Evolutionary conservation across 371 early-diverging fungal species (phyloP).

Genomic region (Vairimorpha necatrix): DNA sequence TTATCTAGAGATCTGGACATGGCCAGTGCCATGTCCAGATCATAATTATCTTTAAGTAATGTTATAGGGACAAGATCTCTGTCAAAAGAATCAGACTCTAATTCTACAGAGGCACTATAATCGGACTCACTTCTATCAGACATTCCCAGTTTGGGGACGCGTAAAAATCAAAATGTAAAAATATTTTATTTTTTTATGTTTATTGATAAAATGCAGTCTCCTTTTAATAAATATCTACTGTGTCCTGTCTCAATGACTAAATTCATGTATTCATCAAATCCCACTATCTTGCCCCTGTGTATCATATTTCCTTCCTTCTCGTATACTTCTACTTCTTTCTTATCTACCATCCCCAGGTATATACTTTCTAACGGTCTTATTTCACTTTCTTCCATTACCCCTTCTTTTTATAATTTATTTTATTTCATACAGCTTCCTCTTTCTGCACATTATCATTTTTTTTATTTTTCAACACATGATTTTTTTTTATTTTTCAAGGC

Average conservation of each 20-base stretch:
- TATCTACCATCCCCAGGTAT: constrained; percentile 7
- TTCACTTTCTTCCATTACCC: background rate
- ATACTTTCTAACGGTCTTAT: constrained; percentile 39
- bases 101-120: background rate
- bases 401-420: too few relatives aligned
- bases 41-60: background rate
- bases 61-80: background rate
- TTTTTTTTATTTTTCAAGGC: too few relatives aligned
- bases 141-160: too few relatives aligned
- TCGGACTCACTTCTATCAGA: too few relatives aligned
- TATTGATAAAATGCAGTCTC: constrained; percentile 40
- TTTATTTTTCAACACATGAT: too few relatives aligned
- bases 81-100: constrained; percentile 2
- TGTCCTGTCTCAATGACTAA: constrained; percentile 24
- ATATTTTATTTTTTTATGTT: constrained; percentile 3
- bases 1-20: background rate
- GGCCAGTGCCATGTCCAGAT: background rate
- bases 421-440: too few relatives aligned
- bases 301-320: constrained; percentile 5
- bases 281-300: constrained; percentile 37
- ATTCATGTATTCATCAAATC: constrained; percentile 52
- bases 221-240: constrained; percentile 28
- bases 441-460: too few relatives aligned
- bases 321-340: constrained; percentile 24
- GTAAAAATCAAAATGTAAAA: too few relatives aligned